Percentiles rank a stretch among this genome's conserved stretches.
Conservation (phyloP, 768 basidiomycete species). For the Galerina sulciceps region DNA sequence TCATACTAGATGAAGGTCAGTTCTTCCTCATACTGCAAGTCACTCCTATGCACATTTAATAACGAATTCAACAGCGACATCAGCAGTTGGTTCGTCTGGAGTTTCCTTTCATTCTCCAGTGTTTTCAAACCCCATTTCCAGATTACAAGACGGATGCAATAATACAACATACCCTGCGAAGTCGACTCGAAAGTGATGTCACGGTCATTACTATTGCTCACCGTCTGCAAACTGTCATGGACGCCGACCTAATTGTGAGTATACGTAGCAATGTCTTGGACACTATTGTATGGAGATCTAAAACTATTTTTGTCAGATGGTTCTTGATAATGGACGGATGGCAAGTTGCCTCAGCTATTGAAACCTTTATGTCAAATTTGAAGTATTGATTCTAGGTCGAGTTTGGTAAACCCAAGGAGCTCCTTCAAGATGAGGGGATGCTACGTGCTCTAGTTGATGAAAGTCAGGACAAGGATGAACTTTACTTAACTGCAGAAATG, state of each 20-base stretch:
- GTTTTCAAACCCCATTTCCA: slow-evolving; percentile 1
- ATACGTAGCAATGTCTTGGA: not conserved
- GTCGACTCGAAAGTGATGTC: slow-evolving; percentile 61
- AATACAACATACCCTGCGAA: slow-evolving; percentile 70
- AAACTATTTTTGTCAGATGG: slow-evolving; percentile 34
- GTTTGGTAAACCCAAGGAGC: slow-evolving; percentile 7
- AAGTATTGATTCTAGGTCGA: slow-evolving; percentile 1
- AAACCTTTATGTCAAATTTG: not conserved
- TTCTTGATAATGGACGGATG: slow-evolving; percentile 53
- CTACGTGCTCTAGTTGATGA: slow-evolving; percentile 6
- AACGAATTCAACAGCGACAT: slow-evolving; percentile 35
- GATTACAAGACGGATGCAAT: slow-evolving; percentile 68
- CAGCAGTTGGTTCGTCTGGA: slow-evolving; percentile 44
- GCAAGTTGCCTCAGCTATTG: slow-evolving; percentile 24
- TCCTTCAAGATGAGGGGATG: slow-evolving; percentile 2
- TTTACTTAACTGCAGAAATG: not conserved
- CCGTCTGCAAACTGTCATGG: slow-evolving; percentile 68
- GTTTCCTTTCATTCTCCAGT: not conserved
- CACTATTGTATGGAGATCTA: not conserved
- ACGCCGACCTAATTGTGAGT: slow-evolving; percentile 55
- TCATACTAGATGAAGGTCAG: slow-evolving; percentile 64
- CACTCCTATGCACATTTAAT: slow-evolving; percentile 5
- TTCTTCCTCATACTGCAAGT: not conserved
- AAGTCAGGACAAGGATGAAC: slow-evolving; percentile 4
- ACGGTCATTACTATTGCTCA: slow-evolving; percentile 73